Percentiles rank a stretch among this genome's conserved stretches.
Evolutionary conservation across 2,329 filamentous ascomycete genomes (phyloP).

Genomic region (Thyridium curvatum): DNA sequence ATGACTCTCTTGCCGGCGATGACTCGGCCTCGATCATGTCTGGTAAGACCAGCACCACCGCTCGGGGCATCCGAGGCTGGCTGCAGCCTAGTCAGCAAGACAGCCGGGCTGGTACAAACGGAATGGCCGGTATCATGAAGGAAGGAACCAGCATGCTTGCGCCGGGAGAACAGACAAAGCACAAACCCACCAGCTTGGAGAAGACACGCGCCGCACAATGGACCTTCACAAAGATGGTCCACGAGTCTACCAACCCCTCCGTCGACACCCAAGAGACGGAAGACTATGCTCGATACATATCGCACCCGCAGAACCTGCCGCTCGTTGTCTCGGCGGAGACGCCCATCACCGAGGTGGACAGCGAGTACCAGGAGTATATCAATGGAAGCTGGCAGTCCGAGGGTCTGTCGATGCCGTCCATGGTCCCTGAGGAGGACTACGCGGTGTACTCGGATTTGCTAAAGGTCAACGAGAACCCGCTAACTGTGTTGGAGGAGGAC

Average conservation of each 20-base stretch:
- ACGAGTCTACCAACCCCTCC: constrained; percentile 77
- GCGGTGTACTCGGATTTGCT: constrained; percentile 73
- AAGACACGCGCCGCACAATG: constrained; percentile 80
- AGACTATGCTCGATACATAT: constrained; percentile 85
- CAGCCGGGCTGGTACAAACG: constrained; percentile 9
- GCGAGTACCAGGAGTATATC: constrained; percentile 78
- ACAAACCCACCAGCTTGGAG: constrained; percentile 57
- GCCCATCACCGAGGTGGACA: constrained; percentile 26
- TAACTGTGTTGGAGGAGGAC: constrained; percentile 86
- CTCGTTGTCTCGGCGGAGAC: constrained; percentile 69
- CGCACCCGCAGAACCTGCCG: constrained; percentile 82
- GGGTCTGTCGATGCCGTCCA: constrained; percentile 39
- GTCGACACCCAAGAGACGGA: constrained; percentile 71
- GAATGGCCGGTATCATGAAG: constrained; percentile 48
- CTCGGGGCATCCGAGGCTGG: constrained; percentile 50
- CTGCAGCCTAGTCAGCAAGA: constrained; percentile 43
- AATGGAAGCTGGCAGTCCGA: constrained; percentile 61
- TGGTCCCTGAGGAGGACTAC: constrained; percentile 56
- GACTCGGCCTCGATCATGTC: constrained; percentile 29
- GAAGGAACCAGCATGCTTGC: constrained; percentile 20
- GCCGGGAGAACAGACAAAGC: constrained; percentile 23
- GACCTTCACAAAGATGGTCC: constrained; percentile 81
- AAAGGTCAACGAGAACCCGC: constrained; percentile 69
- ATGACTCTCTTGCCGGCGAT: constrained; percentile 30
- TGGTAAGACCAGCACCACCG: constrained; percentile 20